Evolutionary conservation across 129 eudicot species (phyloP), one percentile per base, ranked within the genome.

Genomic region (Lonicera japonica): DNA sequence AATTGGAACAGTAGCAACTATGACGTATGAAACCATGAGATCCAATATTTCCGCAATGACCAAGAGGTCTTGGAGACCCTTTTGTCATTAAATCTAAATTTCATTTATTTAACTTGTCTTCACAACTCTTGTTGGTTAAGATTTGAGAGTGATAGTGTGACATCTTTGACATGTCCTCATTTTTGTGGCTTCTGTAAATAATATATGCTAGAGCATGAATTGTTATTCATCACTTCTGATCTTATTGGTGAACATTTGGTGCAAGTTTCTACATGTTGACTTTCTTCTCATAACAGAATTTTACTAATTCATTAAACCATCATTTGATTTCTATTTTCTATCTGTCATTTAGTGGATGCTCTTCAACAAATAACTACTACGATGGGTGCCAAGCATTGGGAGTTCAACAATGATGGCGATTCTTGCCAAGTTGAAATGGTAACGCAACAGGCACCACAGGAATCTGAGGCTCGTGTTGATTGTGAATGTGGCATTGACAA

Each of bases 361-460:
- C 83, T 90, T 50, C 76, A 56, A 70, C 74, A 73, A 59, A 73
- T 90, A 61, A 78, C 78, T 56, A 70, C 65, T 38, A 72, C 74
- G 10, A 83, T 90, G 95, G 95, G 95, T 18, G 85, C 97, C 71
- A 79, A 75, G 41, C 48, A 51, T 71, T 90, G 95, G 97, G 73
- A 70, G 69, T 82, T 87, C 38, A 45, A 84, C 73, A 80, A 75
- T 12, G 77, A 77, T 43, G 50, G 36, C 36, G 36, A 43, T n/a
- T 45, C 65, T 58, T 90, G 97, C 65, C 63, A 68, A 67, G 68
- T 90, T 65, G 85, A 83, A 65, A 64, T 9, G n/a, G 82, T 77
- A 38, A 75, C 85, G 39, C 60, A 63, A 39, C 21, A 21, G 36
- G 19, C 64, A 56, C 77, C 88, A 11, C 72, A 46, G 54, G 83